Base-by-base conservation (phyloP, 1,139 yeast species). In the Spencermartinsiella ligniputridi region DNA sequence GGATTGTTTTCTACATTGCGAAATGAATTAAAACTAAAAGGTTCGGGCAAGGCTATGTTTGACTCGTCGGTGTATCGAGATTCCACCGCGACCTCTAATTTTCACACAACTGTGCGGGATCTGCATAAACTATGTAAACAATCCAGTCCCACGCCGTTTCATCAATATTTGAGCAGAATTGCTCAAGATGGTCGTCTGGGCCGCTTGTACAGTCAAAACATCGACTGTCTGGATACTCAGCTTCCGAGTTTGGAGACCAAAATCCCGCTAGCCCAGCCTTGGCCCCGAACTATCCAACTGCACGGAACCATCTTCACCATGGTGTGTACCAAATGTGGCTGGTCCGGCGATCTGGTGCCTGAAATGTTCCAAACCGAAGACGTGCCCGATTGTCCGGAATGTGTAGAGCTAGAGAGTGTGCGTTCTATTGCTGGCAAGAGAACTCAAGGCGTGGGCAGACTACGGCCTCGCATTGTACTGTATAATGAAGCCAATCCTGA, bases 401-500 rank as follows among this genome's bases (percentile, higher is more conserved):
- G 86, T 55, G 56, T 67, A 40, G 83, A 78, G 53, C 53, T 74
- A 47, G 82, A 79, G 51, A 54, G 60, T 2, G 72, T 76, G 2
- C 64, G 84, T 46, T 54, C 54, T 16, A 56, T 77, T 12, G 78
- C 78, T 0, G 96, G 96, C 1, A 80, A 85, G 60, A 69, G 96
- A 51, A 58, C 78, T 3, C 86, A 85, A 35, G 89, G 94, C 0
- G 71, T 82, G 19, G 96, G 96, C 1, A 69, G 81, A 41, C 66
- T 88, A 41, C 71, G 96, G 47, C 96, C 96, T 1, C 76, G 87
- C 52, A 83, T 88, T 41, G 95, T 88, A 1, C 68, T 88, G 35
- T 88, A 88, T 61, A 92, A 92, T 48, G 96, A 88, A 60, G 75
- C 80, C 54, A 95, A 88, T 58, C 95, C 95, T 1, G 95, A 87